Base-by-base conservation (phyloP, 768 basidiomycete species). In the Termitomyces sp. region DNA sequence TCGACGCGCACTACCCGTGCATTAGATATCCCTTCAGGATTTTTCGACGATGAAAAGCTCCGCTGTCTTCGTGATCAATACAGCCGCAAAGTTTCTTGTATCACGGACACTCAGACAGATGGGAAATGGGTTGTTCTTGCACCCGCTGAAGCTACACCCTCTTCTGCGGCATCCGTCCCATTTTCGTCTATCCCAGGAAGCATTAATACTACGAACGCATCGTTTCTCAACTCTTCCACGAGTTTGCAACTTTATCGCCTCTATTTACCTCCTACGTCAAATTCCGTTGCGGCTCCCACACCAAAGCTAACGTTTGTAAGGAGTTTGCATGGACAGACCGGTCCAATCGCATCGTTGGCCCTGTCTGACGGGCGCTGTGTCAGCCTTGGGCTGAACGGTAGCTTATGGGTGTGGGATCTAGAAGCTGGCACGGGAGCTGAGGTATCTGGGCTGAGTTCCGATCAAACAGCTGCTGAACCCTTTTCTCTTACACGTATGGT, bases 321-420 rank as follows among this genome's bases (percentile, higher is more conserved):
- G 57, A 83, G 77, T 50, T 68, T 93, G 45, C 77, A 85, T 62
- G 90, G 91, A 7, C 89, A 87, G 46, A 71, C 74, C 1, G 84
- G 85, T 8, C 80, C 85, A 6, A 77, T 90, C 22, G 78, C 77
- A 4, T 79, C 86, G 4, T 76, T 93, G 21, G 79, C 86, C 15
- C 74, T 93, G 35, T 83, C 90, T 28, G 90, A 93, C 67, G 90
- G 90, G 22, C 82, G 90, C 2, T 93, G 90, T 60, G 86, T 93
- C 28, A 86, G 87, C 63, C 69, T 91, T 19, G 82, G 86, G 9
- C 69, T 70, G 34, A 83, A 89, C 65, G 88, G 88, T 40, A 81
- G 81, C 61, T 78, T 93, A 42, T 90, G 88, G 87, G 87, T 90
- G 2, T 93, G 90, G 90, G 90, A 93, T 70, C 74, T 93, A 32